phyloP scores from a whole-genome alignment of 306 rosid genomes.

The Dalbergia cultrata region DNA sequence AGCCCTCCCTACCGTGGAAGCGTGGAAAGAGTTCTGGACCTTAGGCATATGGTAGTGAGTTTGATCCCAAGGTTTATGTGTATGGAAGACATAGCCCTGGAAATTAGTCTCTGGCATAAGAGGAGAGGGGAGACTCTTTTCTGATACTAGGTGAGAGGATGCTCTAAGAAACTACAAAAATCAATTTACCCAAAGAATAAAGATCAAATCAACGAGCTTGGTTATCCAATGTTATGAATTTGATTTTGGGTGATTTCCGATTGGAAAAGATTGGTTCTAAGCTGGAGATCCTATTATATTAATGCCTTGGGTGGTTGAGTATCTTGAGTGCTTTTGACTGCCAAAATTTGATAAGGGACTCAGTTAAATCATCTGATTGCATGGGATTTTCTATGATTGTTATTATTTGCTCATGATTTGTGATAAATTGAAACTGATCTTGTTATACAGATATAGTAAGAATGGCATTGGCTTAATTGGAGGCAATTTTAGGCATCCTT shows the following conservation, averaged over 20 bases:
- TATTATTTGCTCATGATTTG: slow-evolving; percentile 27
- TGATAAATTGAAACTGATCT: slow-evolving; percentile 36
- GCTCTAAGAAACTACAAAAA: too few species aligned
- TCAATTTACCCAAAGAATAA: too few species aligned
- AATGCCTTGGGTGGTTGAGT: slow-evolving; percentile 21
- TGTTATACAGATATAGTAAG: slow-evolving; percentile 38
- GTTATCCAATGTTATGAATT: not conserved
- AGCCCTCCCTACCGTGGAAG: not conserved
- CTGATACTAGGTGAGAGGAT: too few species aligned
- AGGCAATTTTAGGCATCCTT: slow-evolving; percentile 29
- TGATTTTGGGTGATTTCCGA: not conserved
- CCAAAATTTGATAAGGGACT: slow-evolving; percentile 31
- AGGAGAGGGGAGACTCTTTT: too few species aligned
- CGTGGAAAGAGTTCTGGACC: too few species aligned
- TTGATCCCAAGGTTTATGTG: too few species aligned
- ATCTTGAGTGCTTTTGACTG: slow-evolving; percentile 9
- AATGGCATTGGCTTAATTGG: slow-evolving; percentile 24
- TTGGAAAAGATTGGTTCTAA: slow-evolving; percentile 27
- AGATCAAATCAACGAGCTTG: slow-evolving; percentile 8
- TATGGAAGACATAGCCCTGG: too few species aligned
- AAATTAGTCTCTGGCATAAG: too few species aligned
- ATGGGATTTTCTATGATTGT: slow-evolving; percentile 3
- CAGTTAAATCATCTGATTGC: slow-evolving; percentile 33
- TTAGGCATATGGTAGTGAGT: too few species aligned
- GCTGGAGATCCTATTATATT: not conserved